Base-by-base conservation (phyloP, 129 eudicot species). In the Ambrosia artemisiifolia region DNA sequence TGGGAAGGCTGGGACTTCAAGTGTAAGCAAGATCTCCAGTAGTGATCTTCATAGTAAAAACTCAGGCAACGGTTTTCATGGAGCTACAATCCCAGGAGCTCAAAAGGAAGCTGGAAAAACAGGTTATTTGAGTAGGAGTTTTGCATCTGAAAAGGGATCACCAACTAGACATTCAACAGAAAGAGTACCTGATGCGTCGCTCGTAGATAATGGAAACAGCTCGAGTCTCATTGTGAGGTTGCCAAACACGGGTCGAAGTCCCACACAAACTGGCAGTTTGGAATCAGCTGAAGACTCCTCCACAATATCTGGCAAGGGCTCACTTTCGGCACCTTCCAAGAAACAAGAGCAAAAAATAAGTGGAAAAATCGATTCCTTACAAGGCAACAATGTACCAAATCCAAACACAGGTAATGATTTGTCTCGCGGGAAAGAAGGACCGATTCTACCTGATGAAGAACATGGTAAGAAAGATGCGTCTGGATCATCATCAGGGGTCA, bases 221-320 rank as follows among this genome's bases (percentile, higher is more conserved):
- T 88, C 77, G 74, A 80, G 87, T 74, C 80, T 92, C 24, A 80
- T 89, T 69, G 98, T 92, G 20, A 84, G 88, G 84, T 78, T 92
- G 43, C 85, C 93, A 44, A 89, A 85, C 68, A 66, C 90, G 46
- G 75, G 78, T 19, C 83, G 82, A 3, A 86, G 93, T 78, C 94
- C 94, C 35, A 82, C 84, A 2, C 82, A 78, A 74, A 79, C 84
- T n/a, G 80, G 49, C 4, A 67, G 85, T 75, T 86, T 83, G 35
- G 97, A 81, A 53, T 81, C 90, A 61, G 72, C 77, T 19, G 93
- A 86, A 49, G 87, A 86, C 44, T 55, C 76, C 2, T 65, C 87
- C 3, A 54, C 54, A 11, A 33, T 35, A 48, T 75, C 75, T 30
- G 63, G 85, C 66, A 79, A 76, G 76, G 83, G 65, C 33, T 79